Evolutionary conservation across 2,329 filamentous ascomycete genomes (phyloP), one percentile per base, ranked within the genome.

Genomic region (Pseudocercospora fijiensis): DNA sequence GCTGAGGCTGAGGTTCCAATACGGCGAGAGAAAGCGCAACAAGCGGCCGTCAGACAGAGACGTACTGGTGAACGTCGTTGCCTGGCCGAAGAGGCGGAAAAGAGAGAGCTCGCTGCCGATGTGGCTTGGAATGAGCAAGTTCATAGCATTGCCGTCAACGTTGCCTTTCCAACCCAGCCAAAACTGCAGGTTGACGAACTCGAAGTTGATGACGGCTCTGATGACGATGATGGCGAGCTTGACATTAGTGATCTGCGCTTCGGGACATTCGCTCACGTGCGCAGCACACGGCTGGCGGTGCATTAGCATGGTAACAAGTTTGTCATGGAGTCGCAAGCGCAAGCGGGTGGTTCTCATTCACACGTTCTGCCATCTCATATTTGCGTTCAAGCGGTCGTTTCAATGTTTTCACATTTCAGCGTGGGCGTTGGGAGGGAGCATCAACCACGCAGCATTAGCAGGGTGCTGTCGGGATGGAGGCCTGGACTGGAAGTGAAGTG

Each of bases 1-100:
- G 82, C 58, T 11, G 66, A 73, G 52, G 65, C 43, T 13, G 72
- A 72, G 37, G 30, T 74, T 1, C 70, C 71, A 13, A 58, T 56
- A 1, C 55, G 74, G 11, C 53, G 68, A 33, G 68, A 67, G 27
- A 64, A 63, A 26, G 68, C 69, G 2, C 69, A 70, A 20, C 67
- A 70, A 60, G 67, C 67, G 30, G 66, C 62, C 18, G 69, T 70
- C n/a, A 67, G 71, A 24, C 67, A 63, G 22, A 60, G 67, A 22
- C 58, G 65, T 43, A 69, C 66, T 33, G 72, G 68, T 20, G 72
- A 73, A 59, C 66, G 67, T n/a, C 62, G 63, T 26, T 65, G 65
- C 10, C 33, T 60, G 8, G 66, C 30, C 37, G 67, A 72, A 58
- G 64, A 63, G 33, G 67, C 62, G 10, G 63, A 67, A 52, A 55